Base-by-base conservation (phyloP, 495 filamentous ascomycete genomes). In the Glarea lozoyensis region DNA sequence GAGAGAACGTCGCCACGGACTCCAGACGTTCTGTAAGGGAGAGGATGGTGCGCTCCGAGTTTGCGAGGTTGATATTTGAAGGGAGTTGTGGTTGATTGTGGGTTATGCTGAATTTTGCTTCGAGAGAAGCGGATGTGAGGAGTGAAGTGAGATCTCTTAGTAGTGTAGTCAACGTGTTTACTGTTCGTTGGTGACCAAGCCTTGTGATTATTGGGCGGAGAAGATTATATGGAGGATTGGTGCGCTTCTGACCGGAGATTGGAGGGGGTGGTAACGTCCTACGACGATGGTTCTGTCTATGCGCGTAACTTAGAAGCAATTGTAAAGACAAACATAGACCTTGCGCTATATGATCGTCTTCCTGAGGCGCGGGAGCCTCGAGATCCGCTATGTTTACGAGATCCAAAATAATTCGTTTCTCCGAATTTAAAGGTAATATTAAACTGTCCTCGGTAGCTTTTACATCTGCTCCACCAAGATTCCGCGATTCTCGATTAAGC, bases 401-500 rank as follows among this genome's bases (percentile, higher is more conserved):
- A 47, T 84, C 81, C 34, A 92, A 64, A 19, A 81, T 46, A 16
- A 81, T 64, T n/a, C 72, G 69, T 21, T 73, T 65, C 15, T 70
- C 64, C 1, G 67, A 48, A 6, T 70, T 66, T 2, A 73, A 55
- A n/a, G 73, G 64, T 50, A 79, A 75, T n/a, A 59, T 74, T 31
- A 82, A 66, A 31, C 66, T 64, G 42, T 73, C 76, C 21, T 74
- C 70, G 20, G 69, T 66, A 3, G 78, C 68, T 12, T 70, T 75
- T 10, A 95, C 79, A 7, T 79, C 73, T 17, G 78, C 75, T 31
- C 72, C 73, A 9, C 76, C 69, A 27, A 93, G 63, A 0, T 70
- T 63, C 4, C 86, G 78, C 2, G 83, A 80, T 62, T 99, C 93
- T 10, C 84, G 74, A 36, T 81, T 77, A 16, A 99, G 60, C 60